These are phyloP conservation scores for Hypoxylon sp. DNA, from an alignment of 2,329 filamentous ascomycete genomes.

Conservation along the genomic window DNA sequence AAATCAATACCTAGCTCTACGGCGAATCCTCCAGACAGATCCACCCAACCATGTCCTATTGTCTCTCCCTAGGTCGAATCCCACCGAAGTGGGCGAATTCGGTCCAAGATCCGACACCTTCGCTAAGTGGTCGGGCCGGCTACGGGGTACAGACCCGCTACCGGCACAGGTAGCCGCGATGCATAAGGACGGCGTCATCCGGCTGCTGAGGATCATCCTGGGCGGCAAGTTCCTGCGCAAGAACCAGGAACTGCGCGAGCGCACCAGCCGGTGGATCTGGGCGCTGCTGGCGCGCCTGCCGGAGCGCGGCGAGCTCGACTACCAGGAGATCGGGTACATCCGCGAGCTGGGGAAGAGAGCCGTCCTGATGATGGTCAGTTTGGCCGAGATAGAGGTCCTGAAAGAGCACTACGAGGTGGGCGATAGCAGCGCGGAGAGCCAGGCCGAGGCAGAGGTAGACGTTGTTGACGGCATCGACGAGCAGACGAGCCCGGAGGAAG, in stretches of 20 bases:
- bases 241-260: slow-evolving; percentile 69
- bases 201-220: slow-evolving; percentile 75
- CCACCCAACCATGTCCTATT: slow-evolving; percentile 67
- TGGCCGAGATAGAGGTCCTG: slow-evolving; percentile 65
- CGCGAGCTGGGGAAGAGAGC: slow-evolving; percentile 85
- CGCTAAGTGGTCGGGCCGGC: slow-evolving; percentile 63
- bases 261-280: slow-evolving; percentile 88
- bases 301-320: slow-evolving; percentile 79
- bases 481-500: slow-evolving; percentile 52
- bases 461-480: slow-evolving; percentile 62
- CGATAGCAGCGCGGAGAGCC: slow-evolving; percentile 47
- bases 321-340: slow-evolving; percentile 80
- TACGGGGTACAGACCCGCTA: slow-evolving; percentile 67
- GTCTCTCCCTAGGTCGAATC: slow-evolving; percentile 66
- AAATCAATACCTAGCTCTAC: slow-evolving; percentile 74
- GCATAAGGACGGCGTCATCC: slow-evolving; percentile 74
- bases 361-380: slow-evolving; percentile 68
- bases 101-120: slow-evolving; percentile 64
- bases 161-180: slow-evolving; percentile 73
- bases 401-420: slow-evolving; percentile 57
- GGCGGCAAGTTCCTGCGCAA: slow-evolving; percentile 72
- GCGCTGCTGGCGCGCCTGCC: slow-evolving; percentile 80
- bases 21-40: slow-evolving; percentile 67
- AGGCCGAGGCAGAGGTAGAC: slow-evolving; percentile 54
- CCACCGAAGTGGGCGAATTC: slow-evolving; percentile 67